Conservation (phyloP, 306 rosid genomes). For the Heteromeles arbutifolia region DNA sequence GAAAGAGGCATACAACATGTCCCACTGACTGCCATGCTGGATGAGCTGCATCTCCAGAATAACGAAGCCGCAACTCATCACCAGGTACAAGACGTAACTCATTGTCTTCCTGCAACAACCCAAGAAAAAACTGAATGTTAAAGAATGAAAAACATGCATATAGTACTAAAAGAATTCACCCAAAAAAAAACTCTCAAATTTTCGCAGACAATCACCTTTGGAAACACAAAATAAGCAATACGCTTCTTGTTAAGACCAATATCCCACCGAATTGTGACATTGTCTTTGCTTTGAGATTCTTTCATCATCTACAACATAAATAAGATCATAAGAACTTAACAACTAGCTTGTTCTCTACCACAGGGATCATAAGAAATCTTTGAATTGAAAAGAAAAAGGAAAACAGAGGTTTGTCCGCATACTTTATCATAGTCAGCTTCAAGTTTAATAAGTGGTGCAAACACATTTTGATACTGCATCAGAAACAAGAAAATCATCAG, state of each 20-base stretch:
- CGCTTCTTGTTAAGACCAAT: conserved; percentile 98
- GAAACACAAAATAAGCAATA: conserved; percentile 90
- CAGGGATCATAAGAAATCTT: neutral
- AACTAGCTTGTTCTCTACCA: neutral
- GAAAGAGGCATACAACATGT: conserved; percentile 69
- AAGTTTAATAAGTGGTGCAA: conserved; percentile 98
- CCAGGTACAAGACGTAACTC: conserved; percentile 99
- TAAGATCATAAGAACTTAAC: conserved; percentile 8
- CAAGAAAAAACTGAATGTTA: conserved; percentile 4
- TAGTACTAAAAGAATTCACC: neutral
- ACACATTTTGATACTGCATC: conserved; percentile 95
- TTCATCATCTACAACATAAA: conserved; percentile 80
- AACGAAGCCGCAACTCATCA: conserved; percentile 91
- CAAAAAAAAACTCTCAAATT: neutral
- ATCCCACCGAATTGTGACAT: conserved; percentile 91
- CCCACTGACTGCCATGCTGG: conserved; percentile 99
- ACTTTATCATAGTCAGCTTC: conserved; percentile 99
- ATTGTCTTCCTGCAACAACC: conserved; percentile 77
- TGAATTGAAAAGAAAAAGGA: neutral
- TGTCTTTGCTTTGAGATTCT: conserved; percentile 99
- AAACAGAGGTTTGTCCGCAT: conserved; percentile 6
- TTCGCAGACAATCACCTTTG: conserved; percentile 49
- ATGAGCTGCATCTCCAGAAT: conserved; percentile 99
- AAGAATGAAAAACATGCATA: neutral
- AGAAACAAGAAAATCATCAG: conserved; percentile 18